Conservation (phyloP, 176 grass and related monocot genomes). For the Cenchrus fungigraminus region DNA sequence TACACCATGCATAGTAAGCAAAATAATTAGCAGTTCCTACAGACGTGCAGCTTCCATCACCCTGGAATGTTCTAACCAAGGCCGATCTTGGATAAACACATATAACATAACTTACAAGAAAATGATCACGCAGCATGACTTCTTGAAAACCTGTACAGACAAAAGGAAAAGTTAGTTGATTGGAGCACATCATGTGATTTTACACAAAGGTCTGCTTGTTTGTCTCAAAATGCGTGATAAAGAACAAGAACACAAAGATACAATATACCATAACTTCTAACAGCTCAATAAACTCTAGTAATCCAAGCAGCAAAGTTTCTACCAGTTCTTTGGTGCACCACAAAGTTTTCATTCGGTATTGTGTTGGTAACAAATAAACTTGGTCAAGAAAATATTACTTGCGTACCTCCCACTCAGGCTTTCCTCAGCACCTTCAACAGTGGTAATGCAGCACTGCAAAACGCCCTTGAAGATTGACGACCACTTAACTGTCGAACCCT, state of each 20-base stretch:
- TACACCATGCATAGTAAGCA: no score
- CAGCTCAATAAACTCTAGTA: background rate
- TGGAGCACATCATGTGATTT: background rate
- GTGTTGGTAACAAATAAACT: background rate
- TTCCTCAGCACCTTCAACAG: constrained; percentile 18
- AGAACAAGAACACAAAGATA: background rate
- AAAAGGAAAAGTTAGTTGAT: no score
- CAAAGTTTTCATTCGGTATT: background rate
- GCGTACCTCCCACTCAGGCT: background rate
- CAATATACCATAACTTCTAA: background rate
- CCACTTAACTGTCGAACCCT: background rate
- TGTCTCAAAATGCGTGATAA: no score
- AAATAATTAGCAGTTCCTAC: no score
- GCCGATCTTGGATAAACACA: no score
- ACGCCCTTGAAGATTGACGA: background rate
- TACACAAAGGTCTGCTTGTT: background rate
- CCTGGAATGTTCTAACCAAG: no score
- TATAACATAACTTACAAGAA: no score
- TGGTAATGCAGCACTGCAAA: constrained; percentile 14
- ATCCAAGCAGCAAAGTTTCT: background rate
- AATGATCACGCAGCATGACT: no score
- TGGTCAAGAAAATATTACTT: background rate
- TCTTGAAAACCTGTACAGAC: no score
- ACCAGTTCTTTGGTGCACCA: background rate
- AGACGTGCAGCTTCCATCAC: no score